Conservation (phyloP, 192 early-diverging fungal species). For the Geranomyces variabilis region DNA sequence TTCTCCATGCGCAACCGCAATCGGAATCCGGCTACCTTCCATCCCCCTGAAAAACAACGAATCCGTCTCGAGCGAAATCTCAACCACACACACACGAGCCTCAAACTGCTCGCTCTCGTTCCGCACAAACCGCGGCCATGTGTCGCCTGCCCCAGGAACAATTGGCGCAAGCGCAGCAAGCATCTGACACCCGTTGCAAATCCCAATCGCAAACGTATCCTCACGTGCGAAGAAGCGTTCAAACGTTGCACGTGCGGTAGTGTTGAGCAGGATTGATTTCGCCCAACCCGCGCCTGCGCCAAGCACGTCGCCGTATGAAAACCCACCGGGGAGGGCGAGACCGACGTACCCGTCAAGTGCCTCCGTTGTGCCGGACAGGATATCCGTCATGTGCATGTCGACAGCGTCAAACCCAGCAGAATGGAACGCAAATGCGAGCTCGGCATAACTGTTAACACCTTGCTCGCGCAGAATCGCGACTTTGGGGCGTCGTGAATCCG, state of each 20-base stretch:
- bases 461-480: constrained; percentile 98
- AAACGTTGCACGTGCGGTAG: constrained; percentile 73
- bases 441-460: constrained; percentile 93
- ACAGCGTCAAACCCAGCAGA: constrained; percentile 90
- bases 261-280: constrained; percentile 80
- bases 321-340: constrained; percentile 94
- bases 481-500: constrained; percentile 53
- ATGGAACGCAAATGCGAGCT: constrained; percentile 95
- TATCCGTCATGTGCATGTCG: constrained; percentile 99
- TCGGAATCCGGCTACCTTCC: constrained; percentile 85
- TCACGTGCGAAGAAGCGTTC: constrained; percentile 76
- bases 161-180: constrained; percentile 84
- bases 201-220: constrained; percentile 94
- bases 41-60: constrained; percentile 89
- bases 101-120: constrained; percentile 98
- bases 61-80: constrained; percentile 48
- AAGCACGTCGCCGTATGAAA: constrained; percentile 98
- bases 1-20: constrained; percentile 98
- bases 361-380: constrained; percentile 58
- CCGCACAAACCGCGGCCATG: constrained; percentile 91
- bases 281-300: constrained; percentile 99
- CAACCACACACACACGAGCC: constrained; percentile 81
- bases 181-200: constrained; percentile 99
- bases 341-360: constrained; percentile 77
- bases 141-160: constrained; percentile 73